Evolutionary conservation across 441 rosid genomes (phyloP).

Genomic region (Raphanus hybrid): DNA sequence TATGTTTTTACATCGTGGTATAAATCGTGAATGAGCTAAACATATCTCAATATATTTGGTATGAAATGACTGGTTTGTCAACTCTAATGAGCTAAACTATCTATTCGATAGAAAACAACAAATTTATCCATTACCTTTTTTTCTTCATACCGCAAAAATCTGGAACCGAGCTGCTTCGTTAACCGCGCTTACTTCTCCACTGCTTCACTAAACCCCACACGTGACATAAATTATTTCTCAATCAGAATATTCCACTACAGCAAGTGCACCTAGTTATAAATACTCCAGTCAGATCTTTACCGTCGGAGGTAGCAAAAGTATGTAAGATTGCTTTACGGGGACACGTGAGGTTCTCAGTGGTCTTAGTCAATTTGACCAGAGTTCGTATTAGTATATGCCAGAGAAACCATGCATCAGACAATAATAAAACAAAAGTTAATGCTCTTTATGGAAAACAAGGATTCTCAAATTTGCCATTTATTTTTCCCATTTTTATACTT

Average conservation of each 20-base stretch:
- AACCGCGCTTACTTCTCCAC: conserved; percentile 30
- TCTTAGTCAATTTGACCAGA: conserved; percentile 44
- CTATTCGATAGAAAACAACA: neutral
- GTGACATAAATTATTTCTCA: conserved; percentile 25
- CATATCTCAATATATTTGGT: too few relatives aligned
- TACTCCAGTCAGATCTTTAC: conserved; percentile 22
- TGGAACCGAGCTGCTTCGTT: conserved; percentile 32
- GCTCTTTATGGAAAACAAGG: conserved; percentile 22
- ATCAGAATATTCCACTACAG: conserved; percentile 21
- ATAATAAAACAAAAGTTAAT: conserved; percentile 33
- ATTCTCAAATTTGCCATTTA: conserved; percentile 5
- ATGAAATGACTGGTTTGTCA: too few relatives aligned
- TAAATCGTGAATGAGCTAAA: too few relatives aligned
- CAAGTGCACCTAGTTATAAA: neutral
- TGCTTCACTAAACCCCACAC: conserved; percentile 42
- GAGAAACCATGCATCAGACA: conserved; percentile 30
- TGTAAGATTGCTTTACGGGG: conserved; percentile 36
- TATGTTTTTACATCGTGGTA: too few relatives aligned
- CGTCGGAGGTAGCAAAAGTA: conserved; percentile 11
- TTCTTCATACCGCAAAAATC: conserved; percentile 19
- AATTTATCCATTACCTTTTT: neutral
- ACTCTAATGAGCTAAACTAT: too few relatives aligned
- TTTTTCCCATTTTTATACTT: neutral
- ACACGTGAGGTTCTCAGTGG: conserved; percentile 42
- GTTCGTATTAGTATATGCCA: conserved; percentile 31